Conservation (phyloP, 2,329 filamentous ascomycete genomes). For the Dendryphion nanum region DNA sequence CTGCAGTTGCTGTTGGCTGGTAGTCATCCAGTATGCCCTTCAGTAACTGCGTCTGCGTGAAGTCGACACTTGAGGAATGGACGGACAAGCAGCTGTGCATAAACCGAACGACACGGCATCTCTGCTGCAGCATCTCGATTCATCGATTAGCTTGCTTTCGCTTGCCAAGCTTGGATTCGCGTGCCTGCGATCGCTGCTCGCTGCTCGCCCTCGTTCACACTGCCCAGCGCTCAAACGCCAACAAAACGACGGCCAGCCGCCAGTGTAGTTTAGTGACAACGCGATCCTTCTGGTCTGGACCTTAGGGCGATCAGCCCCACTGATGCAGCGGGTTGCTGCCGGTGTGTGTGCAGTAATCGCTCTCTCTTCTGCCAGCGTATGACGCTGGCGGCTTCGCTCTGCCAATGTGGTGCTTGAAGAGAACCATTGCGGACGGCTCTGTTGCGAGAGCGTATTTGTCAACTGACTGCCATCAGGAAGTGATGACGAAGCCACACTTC, state of each 20-base stretch:
- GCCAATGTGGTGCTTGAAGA: too few species aligned
- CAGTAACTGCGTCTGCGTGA: too few species aligned
- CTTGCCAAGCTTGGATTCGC: conserved; percentile 22
- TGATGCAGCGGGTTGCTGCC: conserved; percentile 2
- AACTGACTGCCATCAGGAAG: too few species aligned
- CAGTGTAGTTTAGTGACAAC: conserved; percentile 20
- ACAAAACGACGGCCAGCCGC: conserved; percentile 24
- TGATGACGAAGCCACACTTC: conserved; percentile 17
- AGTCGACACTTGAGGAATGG: too few species aligned
- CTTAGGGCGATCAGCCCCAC: conserved; percentile 29
- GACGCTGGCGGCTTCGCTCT: too few species aligned
- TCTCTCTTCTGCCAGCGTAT: not conserved
- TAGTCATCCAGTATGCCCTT: too few species aligned
- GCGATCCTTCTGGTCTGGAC: conserved; percentile 21
- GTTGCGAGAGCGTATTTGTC: too few species aligned
- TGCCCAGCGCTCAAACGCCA: conserved; percentile 28
- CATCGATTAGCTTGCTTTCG: conserved; percentile 20
- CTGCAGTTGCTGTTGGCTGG: too few species aligned
- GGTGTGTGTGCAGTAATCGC: not conserved
- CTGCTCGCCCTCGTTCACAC: conserved; percentile 27
- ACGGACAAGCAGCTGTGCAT: too few species aligned
- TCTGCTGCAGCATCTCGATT: conserved; percentile 14
- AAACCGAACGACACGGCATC: conserved; percentile 23
- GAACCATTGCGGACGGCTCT: too few species aligned
- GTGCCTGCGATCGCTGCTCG: conserved; percentile 21